Evolutionary conservation across 129 eudicot genomes (phyloP), one percentile per base, ranked within the genome.

Genomic region (Lonicera japonica): DNA sequence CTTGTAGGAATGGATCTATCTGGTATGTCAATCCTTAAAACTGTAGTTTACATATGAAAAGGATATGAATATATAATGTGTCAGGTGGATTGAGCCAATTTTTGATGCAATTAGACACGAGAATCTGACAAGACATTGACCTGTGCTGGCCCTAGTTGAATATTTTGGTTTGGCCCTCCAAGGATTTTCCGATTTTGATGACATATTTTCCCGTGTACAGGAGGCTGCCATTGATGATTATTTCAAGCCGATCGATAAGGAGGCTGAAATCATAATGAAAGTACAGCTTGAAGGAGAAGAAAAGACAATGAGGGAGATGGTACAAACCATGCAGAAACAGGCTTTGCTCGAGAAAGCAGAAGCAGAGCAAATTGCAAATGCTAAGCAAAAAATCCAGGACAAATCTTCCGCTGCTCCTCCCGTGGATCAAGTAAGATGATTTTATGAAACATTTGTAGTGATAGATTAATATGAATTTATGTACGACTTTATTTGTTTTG

Each of bases 211-310:
- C n/a, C n/a, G n/a, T n/a, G n/a, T 57, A 70, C 79, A 87, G 98
- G 98, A 91, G 73, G 69, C 65, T 53, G 80, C 82, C 25, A 82
- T 87, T 73, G 82, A 87, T n/a, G 76, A 91, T 52, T 82, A 84
- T 70, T 87, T 91, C 67, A 82, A 85, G 74, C 90, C 95, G 25
- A 71, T 91, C 19, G 95, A 87, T 79, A 91, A 80, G 76, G 90
- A 87, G 48, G 96, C 87, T 24, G 88, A 82, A 66, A 72, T 72
- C 65, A 69, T 91, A 36, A 80, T 91, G 54, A 81, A 91, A 25
- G 67, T 73, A 77, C 94, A 91, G 79, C 95, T 87, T 62, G 67
- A 91, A 54, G 87, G 82, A 60, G 96, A 91, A 63, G 94, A 84
- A 60, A 77, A 80, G 53, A 56, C 68, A 25, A 84, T 80, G 90